Percentiles rank a stretch among this genome's conserved stretches.
Conservation (phyloP, 169 alveolate genomes). For the Cryptosporidium meleagridis region DNA sequence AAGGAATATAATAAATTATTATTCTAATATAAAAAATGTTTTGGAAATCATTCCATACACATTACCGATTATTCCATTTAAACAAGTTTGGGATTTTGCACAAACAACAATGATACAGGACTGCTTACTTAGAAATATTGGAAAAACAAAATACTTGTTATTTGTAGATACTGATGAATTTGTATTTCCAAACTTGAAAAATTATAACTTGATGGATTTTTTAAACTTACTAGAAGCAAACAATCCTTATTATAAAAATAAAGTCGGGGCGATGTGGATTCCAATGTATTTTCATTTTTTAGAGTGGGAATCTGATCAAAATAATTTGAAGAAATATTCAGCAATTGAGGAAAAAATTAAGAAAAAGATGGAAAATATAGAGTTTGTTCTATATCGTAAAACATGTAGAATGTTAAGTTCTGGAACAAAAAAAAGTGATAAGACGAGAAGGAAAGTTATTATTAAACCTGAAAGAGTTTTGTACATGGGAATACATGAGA, state of each 20-base stretch:
- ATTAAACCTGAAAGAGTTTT: constrained; percentile 42
- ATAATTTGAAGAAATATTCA: constrained; percentile 15
- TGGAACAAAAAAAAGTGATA: constrained; percentile 51
- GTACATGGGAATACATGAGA: constrained; percentile 70
- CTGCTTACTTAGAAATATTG: constrained; percentile 38
- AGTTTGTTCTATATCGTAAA: constrained; percentile 27
- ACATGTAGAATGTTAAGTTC: constrained; percentile 57
- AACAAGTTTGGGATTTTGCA: constrained; percentile 74
- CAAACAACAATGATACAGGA: constrained; percentile 67
- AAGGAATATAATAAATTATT: constrained; percentile 15
- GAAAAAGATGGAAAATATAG: neutral
- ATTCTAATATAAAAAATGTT: neutral
- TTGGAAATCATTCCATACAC: constrained; percentile 39
- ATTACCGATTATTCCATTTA: constrained; percentile 52
- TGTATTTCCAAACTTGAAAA: constrained; percentile 29
- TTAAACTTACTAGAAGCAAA: constrained; percentile 7
- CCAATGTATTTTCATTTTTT: constrained; percentile 70
- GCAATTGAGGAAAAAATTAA: neutral
- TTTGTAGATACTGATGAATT: constrained; percentile 69
- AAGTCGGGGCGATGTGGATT: constrained; percentile 69
- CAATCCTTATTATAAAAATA: neutral
- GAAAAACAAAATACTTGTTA: constrained; percentile 28
- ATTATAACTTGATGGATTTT: neutral
- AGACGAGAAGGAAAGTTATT: constrained; percentile 52
- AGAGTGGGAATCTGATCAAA: constrained; percentile 45